These are phyloP conservation scores for Psilocybe cyanescens DNA, from an alignment of 768 basidiomycete species.

Conservation along the genomic window DNA sequence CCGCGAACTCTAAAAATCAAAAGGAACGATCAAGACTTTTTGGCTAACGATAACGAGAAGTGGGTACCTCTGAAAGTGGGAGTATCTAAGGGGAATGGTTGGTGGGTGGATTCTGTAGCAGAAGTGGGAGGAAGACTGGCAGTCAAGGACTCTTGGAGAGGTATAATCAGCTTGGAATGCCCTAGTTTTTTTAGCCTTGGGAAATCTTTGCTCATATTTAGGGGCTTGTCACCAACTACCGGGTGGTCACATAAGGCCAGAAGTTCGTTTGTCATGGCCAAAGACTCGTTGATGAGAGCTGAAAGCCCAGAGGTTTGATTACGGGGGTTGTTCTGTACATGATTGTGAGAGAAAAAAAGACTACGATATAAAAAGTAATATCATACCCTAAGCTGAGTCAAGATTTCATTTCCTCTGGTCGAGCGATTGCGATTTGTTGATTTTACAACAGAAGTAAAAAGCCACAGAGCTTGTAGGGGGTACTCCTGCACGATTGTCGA, in stretches of 20 bases:
- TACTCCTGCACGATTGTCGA: slow-evolving; percentile 74
- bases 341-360: background rate
- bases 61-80: slow-evolving; percentile 75
- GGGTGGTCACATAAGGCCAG: slow-evolving; percentile 65
- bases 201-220: slow-evolving; percentile 61
- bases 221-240: slow-evolving; percentile 42
- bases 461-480: slow-evolving; percentile 92
- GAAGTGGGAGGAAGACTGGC: slow-evolving; percentile 84
- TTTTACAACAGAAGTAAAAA: slow-evolving; percentile 86
- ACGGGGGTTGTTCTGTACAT: slow-evolving; percentile 46
- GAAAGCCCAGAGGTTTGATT: slow-evolving; percentile 46
- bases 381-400: slow-evolving; percentile 60
- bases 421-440: slow-evolving; percentile 72
- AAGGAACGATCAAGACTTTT: background rate
- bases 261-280: slow-evolving; percentile 70
- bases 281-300: slow-evolving; percentile 54
- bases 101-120: slow-evolving; percentile 59
- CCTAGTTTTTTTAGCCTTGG: slow-evolving; percentile 57
- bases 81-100: slow-evolving; percentile 78
- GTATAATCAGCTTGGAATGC: slow-evolving; percentile 78
- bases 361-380: background rate
- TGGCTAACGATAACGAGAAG: slow-evolving; percentile 12
- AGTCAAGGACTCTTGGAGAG: slow-evolving; percentile 91
- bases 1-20: slow-evolving; percentile 83
- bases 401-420: slow-evolving; percentile 59